Base-by-base conservation (phyloP, 2,329 filamentous ascomycete genomes). In the Penicillium verrucosum region DNA sequence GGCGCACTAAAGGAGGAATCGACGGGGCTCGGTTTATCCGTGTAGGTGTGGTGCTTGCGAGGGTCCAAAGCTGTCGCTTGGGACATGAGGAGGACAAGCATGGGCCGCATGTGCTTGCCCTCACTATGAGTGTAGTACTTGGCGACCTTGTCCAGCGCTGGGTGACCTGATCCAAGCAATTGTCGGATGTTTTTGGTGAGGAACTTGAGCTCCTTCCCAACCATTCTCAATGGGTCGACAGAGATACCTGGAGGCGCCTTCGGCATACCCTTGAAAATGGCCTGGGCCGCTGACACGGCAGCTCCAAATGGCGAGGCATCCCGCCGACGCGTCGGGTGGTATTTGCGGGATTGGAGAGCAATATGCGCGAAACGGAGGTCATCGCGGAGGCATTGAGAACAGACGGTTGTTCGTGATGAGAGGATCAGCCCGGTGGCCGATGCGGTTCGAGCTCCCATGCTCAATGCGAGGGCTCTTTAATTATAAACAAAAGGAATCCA, bases 101-200 rank as follows among this genome's bases (percentile, higher is more conserved):
- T 85, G 30, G 94, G 94, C 64, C 94, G 88, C 66, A 99, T 88
- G 76, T 97, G 94, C 79, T 99, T 99, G 61, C 94, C 94, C 80
- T 97, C 92, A 58, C 90, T 90, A 69, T 93, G 89, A 23, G 94
- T 96, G 75, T 99, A 99, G 81, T 99, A 99, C 77, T 99, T 99
- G 51, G 94, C 92, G 29, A 92, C 93, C 41, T 90, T 92, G 71
- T 97, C 94, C 58, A 99, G 83, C 44, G 92, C 92, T 0, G 94
- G 94, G 71, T 99, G 93, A 6, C 93, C 93, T 0, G 92, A 97
- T 6, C 93, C 93, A 16, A 97, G 80, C n/a, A 97, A 81, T 71
- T 95, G 89, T 59, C 90, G 84, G 75, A 97, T 96, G 68, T 97
- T 96, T 53, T 92, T 92, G 11, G 90, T 96, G 69, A 97, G 78